These are phyloP conservation scores for Candida tallmaniae DNA, from an alignment of 805 yeast species.

Conservation along the genomic window DNA sequence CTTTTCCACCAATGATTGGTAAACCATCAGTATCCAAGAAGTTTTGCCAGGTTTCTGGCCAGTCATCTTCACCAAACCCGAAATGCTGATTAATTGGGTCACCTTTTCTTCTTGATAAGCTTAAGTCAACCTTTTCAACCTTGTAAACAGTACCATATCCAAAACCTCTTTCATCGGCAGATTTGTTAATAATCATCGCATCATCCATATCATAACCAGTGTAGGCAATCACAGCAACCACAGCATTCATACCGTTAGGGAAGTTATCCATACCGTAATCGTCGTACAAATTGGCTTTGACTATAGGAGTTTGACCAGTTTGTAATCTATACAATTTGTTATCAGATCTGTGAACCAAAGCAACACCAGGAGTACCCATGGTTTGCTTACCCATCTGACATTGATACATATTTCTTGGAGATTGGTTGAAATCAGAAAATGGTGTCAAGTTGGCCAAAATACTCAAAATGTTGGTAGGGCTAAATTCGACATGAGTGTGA, in stretches of 20 bases:
- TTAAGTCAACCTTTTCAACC: conserved; percentile 85
- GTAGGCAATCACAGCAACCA: conserved; percentile 96
- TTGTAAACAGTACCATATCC: conserved; percentile 97
- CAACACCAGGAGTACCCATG: conserved; percentile 99
- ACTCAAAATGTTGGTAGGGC: conserved; percentile 92
- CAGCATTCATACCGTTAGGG: conserved; percentile 98
- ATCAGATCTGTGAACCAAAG: conserved; percentile 85
- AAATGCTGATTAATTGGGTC: conserved; percentile 93
- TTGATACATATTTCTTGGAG: conserved; percentile 99
- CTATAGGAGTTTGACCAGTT: conserved; percentile 96
- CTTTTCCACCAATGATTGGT: conserved; percentile 81
- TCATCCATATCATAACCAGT: conserved; percentile 99
- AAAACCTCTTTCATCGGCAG: conserved; percentile 97
- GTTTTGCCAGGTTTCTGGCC: conserved; percentile 89
- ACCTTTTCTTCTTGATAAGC: conserved; percentile 75
- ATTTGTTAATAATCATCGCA: conserved; percentile 96
- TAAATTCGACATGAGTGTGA: conserved; percentile 90
- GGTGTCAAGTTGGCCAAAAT: conserved; percentile 97
- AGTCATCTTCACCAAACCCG: conserved; percentile 89
- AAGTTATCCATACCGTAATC: conserved; percentile 97
- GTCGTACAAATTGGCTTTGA: conserved; percentile 87
- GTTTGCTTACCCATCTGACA: conserved; percentile 99
- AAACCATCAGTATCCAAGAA: conserved; percentile 89
- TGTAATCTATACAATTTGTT: conserved; percentile 91
- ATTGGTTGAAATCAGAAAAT: conserved; percentile 96